Evolutionary conservation across 768 basidiomycete species (phyloP).

Genomic region (Hypsizygus marmoreus): DNA sequence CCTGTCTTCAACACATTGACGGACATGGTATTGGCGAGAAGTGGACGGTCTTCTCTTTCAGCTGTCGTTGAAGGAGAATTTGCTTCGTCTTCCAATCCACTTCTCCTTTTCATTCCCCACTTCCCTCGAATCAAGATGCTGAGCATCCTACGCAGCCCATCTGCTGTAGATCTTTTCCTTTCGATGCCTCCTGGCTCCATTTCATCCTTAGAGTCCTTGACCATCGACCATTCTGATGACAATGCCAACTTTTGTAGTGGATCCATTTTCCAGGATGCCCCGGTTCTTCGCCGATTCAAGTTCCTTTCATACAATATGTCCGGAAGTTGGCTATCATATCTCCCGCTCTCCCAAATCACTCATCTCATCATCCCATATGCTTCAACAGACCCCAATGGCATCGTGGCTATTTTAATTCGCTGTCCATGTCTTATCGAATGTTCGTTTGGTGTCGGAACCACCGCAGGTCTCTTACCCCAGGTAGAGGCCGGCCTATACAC

Average conservation of each 20-base stretch:
- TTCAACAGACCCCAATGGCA: not conserved
- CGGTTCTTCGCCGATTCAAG: not conserved
- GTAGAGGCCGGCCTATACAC: not conserved
- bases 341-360: constrained; percentile 9
- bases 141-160: not conserved
- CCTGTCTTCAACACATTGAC: not conserved
- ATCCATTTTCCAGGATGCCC: not conserved
- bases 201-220: not conserved
- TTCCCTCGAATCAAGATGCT: constrained; percentile 4
- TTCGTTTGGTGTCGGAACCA: not conserved
- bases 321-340: constrained; percentile 1
- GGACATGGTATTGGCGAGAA: not conserved
- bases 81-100: not conserved
- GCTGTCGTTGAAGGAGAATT: constrained; percentile 1
- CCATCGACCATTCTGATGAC: not conserved
- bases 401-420: constrained; percentile 1
- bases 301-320: not conserved
- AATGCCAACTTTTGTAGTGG: not conserved
- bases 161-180: not conserved
- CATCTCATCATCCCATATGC: not conserved
- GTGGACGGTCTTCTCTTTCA: not conserved
- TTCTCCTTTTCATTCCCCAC: constrained; percentile 4
- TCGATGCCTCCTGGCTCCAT: not conserved
- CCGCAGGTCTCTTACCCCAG: not conserved
- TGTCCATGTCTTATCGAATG: constrained; percentile 1